Evolutionary conservation across 1,284 basidiomycete genomes (phyloP), one percentile per base, ranked within the genome.

Genomic region (Moesziomyces antarcticus): DNA sequence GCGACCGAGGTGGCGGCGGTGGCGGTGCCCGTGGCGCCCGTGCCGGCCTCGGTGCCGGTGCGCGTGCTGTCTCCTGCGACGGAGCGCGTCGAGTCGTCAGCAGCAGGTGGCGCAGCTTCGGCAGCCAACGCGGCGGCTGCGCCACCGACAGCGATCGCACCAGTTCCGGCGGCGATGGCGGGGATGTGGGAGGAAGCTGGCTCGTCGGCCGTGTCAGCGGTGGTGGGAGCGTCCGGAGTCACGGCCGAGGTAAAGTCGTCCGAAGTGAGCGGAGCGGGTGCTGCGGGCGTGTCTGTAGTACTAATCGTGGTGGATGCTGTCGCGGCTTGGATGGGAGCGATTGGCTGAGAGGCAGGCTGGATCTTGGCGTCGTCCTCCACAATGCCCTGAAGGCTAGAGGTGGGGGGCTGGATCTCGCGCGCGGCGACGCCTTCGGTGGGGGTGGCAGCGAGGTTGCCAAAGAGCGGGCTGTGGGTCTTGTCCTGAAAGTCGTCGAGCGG

Each of bases 111-210:
- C 14, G 56, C 52, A 45, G 53, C 22, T 10, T 40, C 53, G 47
- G 56, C 45, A 33, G 53, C 22, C 48, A 40, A 58, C 58, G 71
- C 89, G 88, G 55, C 57, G 45, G 53, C 42, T 22, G 48, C 68
- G 21, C 58, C 59, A 18, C 69, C 60, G 33, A 61, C 37, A 3
- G 64, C 58, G 10, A 62, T 46, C 16, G 57, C 61, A 25, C 65
- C 61, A 2, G 53, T 55, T 18, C 57, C 66, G 25, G 66, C 66
- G 13, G 54, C 57, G 22, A 59, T 30, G 18, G 54, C 64, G 3
- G 68, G 53, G 5, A 56, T 37, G 21, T 22, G 22, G 22, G 47
- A 9, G 27, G 30, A 13, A 52, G 35, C 21, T 56, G 43, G 50
- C 37, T 21, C n/a, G 25, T 27, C 9, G 53, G 56, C 5, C 37